These are phyloP conservation scores for Arabis hirsuta DNA, from an alignment of 345 rosid species.

Conservation along the genomic window DNA sequence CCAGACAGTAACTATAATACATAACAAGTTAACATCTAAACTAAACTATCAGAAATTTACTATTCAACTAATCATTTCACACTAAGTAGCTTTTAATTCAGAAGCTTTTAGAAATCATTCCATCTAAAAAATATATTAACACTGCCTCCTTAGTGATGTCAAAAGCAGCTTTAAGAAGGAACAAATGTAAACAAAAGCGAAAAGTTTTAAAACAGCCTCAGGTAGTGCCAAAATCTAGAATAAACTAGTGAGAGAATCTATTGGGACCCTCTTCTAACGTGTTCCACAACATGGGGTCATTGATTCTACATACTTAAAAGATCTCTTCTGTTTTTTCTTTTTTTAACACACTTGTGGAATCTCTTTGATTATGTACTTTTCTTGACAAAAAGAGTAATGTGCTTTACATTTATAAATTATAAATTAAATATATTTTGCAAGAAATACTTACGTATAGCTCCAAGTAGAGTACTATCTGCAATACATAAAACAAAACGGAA, in stretches of 20 bases:
- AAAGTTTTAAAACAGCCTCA: constrained; percentile 20
- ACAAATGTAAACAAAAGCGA: constrained; percentile 22
- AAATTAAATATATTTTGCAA: constrained; percentile 6
- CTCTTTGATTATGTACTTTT: constrained; percentile 22
- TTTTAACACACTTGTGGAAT: constrained; percentile 29
- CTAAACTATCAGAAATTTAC: not conserved
- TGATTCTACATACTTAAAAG: constrained; percentile 23
- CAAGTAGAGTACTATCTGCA: constrained; percentile 83
- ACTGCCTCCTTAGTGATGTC: constrained; percentile 29
- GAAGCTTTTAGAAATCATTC: constrained; percentile 15
- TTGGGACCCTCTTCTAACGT: constrained; percentile 36
- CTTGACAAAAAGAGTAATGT: constrained; percentile 13
- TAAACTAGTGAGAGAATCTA: constrained; percentile 24
- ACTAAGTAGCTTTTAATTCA: constrained; percentile 25
- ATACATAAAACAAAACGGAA: constrained; percentile 23
- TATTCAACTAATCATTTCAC: constrained; percentile 27
- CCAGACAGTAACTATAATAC: constrained; percentile 2
- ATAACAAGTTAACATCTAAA: constrained; percentile 14
- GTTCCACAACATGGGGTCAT: constrained; percentile 42
- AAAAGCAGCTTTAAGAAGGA: constrained; percentile 35
- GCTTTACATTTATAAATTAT: not conserved
- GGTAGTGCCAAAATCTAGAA: constrained; percentile 41
- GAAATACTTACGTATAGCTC: constrained; percentile 90
- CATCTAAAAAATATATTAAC: constrained; percentile 3
- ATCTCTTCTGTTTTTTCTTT: constrained; percentile 20